phyloP scores from a whole-genome alignment of 1,139 yeast genomes.

The Eremothecium gossypii region DNA sequence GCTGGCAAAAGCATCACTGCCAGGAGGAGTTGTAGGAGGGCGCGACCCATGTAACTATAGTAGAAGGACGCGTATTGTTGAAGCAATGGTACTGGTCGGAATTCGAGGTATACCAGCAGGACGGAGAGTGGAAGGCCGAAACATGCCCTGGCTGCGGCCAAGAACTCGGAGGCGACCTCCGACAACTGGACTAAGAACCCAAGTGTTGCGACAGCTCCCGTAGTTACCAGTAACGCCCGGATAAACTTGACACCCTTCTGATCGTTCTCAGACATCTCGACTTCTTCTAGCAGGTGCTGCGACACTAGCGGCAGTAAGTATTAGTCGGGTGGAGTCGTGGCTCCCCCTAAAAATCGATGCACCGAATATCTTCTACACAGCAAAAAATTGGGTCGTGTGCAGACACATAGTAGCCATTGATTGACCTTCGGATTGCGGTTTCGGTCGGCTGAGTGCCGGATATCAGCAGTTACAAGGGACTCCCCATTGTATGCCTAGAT shows the following conservation, averaged over 20 bases:
- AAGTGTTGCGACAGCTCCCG: slow-evolving; percentile 49
- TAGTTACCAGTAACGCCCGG: slow-evolving; percentile 53
- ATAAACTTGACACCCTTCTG: slow-evolving; percentile 29
- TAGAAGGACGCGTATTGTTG: slow-evolving; percentile 64
- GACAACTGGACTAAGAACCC: slow-evolving; percentile 27
- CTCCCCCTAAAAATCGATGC: no score
- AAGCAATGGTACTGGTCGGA: slow-evolving; percentile 57
- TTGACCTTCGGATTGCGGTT: no score
- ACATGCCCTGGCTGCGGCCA: slow-evolving; percentile 16
- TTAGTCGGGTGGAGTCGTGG: no score
- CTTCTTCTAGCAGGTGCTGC: no score
- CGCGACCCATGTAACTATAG: slow-evolving; percentile 79
- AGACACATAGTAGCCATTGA: no score
- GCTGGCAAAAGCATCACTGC: slow-evolving; percentile 57
- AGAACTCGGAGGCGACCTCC: slow-evolving; percentile 10
- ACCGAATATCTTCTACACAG: no score
- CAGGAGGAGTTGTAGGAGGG: slow-evolving; percentile 58
- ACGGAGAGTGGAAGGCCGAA: slow-evolving; percentile 45
- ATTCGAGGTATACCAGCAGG: slow-evolving; percentile 53
- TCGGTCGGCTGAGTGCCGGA: no score
- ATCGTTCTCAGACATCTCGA: slow-evolving; percentile 13
- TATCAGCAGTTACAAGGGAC: no score
- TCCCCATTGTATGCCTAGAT: no score
- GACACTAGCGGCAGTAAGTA: no score
- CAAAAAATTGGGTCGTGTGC: no score